Conservation (phyloP, 345 rosid species). For the Hypericum perforatum region DNA sequence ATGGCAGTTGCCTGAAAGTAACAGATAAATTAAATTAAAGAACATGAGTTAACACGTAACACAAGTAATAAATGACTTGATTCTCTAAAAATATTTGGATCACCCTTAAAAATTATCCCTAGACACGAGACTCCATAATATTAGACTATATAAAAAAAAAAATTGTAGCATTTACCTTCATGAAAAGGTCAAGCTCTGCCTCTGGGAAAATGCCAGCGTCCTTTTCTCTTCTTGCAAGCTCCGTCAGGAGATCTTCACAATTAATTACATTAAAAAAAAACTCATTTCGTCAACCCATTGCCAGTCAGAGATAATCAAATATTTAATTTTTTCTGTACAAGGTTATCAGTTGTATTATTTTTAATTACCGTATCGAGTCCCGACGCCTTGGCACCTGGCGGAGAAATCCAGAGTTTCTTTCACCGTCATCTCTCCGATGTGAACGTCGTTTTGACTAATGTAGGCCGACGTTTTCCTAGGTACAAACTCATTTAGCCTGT, state of each 20-base stretch:
- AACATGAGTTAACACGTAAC: neutral
- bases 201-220: slow-evolving; percentile 73
- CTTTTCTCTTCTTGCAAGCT: slow-evolving; percentile 71
- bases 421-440: slow-evolving; percentile 78
- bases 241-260: slow-evolving; percentile 49
- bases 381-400: slow-evolving; percentile 88
- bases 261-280: too few relatives aligned
- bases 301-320: too few relatives aligned
- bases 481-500: slow-evolving; percentile 51
- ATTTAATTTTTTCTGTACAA: too few relatives aligned
- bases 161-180: slow-evolving; percentile 43
- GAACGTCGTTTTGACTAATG: slow-evolving; percentile 90
- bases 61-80: neutral
- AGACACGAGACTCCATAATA: neutral
- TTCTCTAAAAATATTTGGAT: too few relatives aligned
- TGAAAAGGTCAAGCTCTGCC: slow-evolving; percentile 77
- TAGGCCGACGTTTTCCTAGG: slow-evolving; percentile 86
- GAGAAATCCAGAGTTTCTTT: slow-evolving; percentile 92
- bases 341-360: neutral
- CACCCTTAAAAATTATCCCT: too few relatives aligned
- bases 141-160: neutral
- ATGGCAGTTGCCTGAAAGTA: slow-evolving; percentile 59
- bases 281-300: too few relatives aligned
- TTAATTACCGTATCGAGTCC: slow-evolving; percentile 66
- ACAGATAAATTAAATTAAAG: neutral